Evolutionary conservation across 805 yeast species (phyloP).

Genomic region (Scheffersomyces lignosus): DNA sequence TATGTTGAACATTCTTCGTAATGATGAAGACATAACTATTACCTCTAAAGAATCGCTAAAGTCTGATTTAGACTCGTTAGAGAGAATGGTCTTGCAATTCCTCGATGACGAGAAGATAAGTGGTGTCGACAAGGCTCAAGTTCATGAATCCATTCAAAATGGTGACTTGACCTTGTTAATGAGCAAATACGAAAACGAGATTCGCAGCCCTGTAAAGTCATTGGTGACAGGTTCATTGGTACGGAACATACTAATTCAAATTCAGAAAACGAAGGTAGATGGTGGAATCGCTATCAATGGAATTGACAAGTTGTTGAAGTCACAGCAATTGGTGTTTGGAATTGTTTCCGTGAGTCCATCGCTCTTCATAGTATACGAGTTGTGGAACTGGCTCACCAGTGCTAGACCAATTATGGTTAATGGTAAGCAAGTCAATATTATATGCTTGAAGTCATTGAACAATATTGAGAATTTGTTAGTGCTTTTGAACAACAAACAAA

Average conservation of each 20-base stretch:
- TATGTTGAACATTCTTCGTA: constrained; percentile 77
- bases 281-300: constrained; percentile 89
- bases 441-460: constrained; percentile 48
- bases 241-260: constrained; percentile 78
- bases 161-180: constrained; percentile 83
- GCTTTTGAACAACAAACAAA: constrained; percentile 6
- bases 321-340: constrained; percentile 94
- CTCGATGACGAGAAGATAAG: constrained; percentile 33
- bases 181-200: constrained; percentile 75
- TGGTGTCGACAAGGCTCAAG: constrained; percentile 16
- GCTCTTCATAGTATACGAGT: constrained; percentile 53
- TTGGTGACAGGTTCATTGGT: constrained; percentile 68
- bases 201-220: constrained; percentile 66
- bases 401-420: constrained; percentile 28
- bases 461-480: constrained; percentile 56
- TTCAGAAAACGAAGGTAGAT: constrained; percentile 96
- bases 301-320: constrained; percentile 82
- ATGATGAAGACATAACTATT: constrained; percentile 78
- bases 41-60: constrained; percentile 76
- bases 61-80: constrained; percentile 77
- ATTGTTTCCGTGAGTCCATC: constrained; percentile 88
- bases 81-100: constrained; percentile 84
- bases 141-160: constrained; percentile 52
- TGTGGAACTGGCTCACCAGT: constrained; percentile 37
- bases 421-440: constrained; percentile 34